Evolutionary conservation across 352 stramenopile species (phyloP).

Genomic region (Pythium vanterpoolii): DNA sequence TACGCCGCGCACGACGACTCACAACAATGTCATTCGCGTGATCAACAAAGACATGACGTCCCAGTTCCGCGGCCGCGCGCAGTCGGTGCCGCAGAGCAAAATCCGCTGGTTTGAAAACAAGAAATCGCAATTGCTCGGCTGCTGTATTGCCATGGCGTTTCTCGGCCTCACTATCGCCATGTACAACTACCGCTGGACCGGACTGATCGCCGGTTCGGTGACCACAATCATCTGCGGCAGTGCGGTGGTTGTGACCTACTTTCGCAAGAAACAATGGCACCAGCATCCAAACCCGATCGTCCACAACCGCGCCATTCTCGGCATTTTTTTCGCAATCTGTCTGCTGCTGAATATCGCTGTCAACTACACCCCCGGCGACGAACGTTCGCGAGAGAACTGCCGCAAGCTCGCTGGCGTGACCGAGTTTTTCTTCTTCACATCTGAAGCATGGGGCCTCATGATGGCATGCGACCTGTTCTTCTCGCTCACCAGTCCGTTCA

Average conservation of each 20-base stretch:
- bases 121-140: constrained; percentile 84
- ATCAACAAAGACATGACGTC: constrained; percentile 90
- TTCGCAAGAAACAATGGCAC: constrained; percentile 85
- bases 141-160: constrained; percentile 84
- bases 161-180: constrained; percentile 81
- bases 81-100: constrained; percentile 62
- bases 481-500: constrained; percentile 86
- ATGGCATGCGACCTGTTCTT: constrained; percentile 89
- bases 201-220: constrained; percentile 81
- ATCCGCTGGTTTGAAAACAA: constrained; percentile 89
- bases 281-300: constrained; percentile 89
- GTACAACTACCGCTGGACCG: constrained; percentile 87
- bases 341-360: constrained; percentile 82
- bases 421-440: constrained; percentile 89
- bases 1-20: constrained; percentile 45
- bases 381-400: constrained; percentile 45
- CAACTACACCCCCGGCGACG: constrained; percentile 64
- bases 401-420: constrained; percentile 74
- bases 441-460: constrained; percentile 82
- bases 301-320: constrained; percentile 78
- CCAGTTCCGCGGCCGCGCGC: constrained; percentile 76
- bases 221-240: constrained; percentile 87
- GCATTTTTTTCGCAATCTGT: constrained; percentile 83
- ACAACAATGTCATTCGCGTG: constrained; percentile 83
- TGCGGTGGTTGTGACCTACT: constrained; percentile 86